Conservation (phyloP, 2,329 filamentous ascomycete species). For the Penicillium verrucosum region DNA sequence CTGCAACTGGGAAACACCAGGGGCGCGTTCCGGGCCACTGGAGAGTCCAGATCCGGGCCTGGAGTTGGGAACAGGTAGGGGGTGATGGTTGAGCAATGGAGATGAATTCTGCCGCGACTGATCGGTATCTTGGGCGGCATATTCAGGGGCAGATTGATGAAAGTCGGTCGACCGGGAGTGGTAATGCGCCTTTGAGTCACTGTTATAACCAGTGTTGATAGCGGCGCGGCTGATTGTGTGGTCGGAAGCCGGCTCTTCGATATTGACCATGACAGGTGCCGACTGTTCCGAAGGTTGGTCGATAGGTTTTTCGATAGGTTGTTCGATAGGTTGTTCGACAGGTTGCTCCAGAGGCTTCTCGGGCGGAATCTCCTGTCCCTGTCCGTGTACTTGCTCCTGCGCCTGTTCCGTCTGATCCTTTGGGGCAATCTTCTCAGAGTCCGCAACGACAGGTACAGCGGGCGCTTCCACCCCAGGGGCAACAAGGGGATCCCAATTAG, state of each 20-base stretch:
- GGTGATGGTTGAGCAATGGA: conserved; percentile 40
- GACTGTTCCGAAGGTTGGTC: conserved; percentile 23
- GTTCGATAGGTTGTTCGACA: not conserved
- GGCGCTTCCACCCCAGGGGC: conserved; percentile 12
- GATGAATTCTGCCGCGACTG: conserved; percentile 41
- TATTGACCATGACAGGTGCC: conserved; percentile 26
- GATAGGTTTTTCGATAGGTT: not conserved
- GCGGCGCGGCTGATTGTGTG: conserved; percentile 28
- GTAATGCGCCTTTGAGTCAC: conserved; percentile 50
- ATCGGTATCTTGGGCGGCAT: conserved; percentile 49
- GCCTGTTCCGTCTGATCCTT: conserved; percentile 14
- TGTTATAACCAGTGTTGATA: conserved; percentile 41
- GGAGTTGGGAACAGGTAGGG: conserved; percentile 36
- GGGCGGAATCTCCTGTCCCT: conserved; percentile 5
- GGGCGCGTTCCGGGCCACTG: conserved; percentile 39
- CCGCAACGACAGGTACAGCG: conserved; percentile 19
- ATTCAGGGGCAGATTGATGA: conserved; percentile 34
- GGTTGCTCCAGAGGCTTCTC: conserved; percentile 4
- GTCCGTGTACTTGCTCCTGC: not conserved
- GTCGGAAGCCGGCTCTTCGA: conserved; percentile 37
- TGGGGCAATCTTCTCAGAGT: conserved; percentile 18
- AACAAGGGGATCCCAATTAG: conserved; percentile 20
- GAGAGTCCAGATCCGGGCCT: conserved; percentile 53
- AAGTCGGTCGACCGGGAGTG: conserved; percentile 41
- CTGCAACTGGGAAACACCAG: conserved; percentile 49